Conservation (phyloP, 768 basidiomycete species). For the Amanita molliuscula region DNA sequence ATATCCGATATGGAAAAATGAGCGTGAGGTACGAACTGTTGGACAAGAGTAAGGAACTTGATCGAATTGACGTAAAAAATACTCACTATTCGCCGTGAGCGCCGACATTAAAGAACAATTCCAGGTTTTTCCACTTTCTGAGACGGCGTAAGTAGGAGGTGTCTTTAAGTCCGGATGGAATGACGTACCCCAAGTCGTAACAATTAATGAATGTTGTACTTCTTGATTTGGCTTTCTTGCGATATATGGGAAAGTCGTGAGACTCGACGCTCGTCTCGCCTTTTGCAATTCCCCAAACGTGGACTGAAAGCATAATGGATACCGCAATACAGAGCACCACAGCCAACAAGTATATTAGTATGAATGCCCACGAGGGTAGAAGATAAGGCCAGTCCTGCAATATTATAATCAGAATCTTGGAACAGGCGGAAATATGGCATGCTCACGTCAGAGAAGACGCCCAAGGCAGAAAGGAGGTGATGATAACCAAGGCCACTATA, state of each 20-base stretch:
- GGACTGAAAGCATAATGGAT: conserved; percentile 56
- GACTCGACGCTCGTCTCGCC: conserved; percentile 89
- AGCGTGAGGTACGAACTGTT: conserved; percentile 67
- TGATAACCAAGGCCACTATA: conserved; percentile 56
- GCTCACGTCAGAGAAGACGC: conserved; percentile 35
- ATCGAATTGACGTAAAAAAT: neutral
- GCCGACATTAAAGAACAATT: conserved; percentile 83
- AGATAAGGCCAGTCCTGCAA: conserved; percentile 43
- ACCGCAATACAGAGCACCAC: conserved; percentile 3
- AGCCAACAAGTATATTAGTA: conserved; percentile 40
- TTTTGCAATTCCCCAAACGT: conserved; percentile 55
- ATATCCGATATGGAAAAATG: conserved; percentile 69
- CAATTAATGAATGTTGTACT: conserved; percentile 80
- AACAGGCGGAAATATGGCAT: neutral
- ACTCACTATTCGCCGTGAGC: conserved; percentile 63
- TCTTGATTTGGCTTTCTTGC: conserved; percentile 52
- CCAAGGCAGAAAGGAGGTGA: conserved; percentile 46
- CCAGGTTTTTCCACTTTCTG: conserved; percentile 56
- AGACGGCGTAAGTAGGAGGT: neutral
- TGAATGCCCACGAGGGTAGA: conserved; percentile 62
- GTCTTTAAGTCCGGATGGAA: neutral
- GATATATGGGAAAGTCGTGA: conserved; percentile 79
- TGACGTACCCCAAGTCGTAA: conserved; percentile 76
- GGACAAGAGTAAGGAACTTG: neutral
- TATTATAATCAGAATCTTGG: neutral